A percentile compares a stretch with the other conserved stretches of the same genome.
Evolutionary conservation across 148 eudicot species (phyloP).

Genomic region (Nyssa sinensis): DNA sequence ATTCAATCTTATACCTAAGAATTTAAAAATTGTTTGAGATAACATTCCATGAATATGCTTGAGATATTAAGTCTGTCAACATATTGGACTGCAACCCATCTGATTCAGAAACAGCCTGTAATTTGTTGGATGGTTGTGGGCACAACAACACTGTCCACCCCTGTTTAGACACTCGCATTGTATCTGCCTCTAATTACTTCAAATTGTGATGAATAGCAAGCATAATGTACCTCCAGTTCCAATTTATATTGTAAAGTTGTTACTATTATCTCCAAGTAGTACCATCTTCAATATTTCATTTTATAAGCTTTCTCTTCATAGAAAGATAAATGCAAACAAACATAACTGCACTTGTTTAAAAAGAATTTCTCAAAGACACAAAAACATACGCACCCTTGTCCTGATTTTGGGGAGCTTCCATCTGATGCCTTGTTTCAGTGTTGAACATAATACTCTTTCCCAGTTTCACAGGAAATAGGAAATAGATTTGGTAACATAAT

Average conservation of each 20-base stretch:
- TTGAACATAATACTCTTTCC: background rate
- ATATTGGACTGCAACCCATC: background rate
- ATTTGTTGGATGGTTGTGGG: background rate
- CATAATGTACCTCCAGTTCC: background rate
- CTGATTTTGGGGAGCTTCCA: background rate
- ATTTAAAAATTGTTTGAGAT: background rate
- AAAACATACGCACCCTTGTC: background rate
- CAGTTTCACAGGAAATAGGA: background rate
- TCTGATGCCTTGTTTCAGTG: background rate
- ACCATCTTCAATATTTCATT: background rate
- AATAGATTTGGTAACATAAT: background rate
- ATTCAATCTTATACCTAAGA: background rate
- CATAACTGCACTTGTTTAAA: background rate
- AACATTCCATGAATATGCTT: background rate
- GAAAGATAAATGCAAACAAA: too few relatives aligned
- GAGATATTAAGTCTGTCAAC: too few relatives aligned
- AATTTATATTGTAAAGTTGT: background rate
- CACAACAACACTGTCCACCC: background rate
- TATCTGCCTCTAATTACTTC: background rate
- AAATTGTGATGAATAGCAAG: background rate
- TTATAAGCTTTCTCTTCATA: background rate
- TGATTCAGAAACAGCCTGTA: too few relatives aligned
- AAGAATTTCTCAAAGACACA: background rate
- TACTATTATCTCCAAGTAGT: too few relatives aligned
- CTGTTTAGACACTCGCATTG: background rate